phyloP scores from a whole-genome alignment of 108 stramenopile genomes.

The Cyclotella choctawhatcheeana region DNA sequence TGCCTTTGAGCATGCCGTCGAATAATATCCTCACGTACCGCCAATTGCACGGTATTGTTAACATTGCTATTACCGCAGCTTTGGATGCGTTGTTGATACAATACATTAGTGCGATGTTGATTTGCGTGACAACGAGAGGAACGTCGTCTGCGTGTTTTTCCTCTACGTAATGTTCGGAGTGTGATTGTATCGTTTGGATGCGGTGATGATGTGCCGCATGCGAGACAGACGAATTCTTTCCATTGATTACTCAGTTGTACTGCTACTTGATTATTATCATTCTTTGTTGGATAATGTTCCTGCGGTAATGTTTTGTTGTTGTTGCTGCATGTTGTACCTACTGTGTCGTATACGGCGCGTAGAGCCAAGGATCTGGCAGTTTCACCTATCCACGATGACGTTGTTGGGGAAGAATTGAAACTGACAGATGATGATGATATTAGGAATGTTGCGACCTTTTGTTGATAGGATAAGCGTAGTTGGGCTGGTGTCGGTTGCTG shows the following conservation, averaged over 20 bases:
- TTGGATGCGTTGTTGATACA: slow-evolving; percentile 23
- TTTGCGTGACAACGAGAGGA: slow-evolving; percentile 28
- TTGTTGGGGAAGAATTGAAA: background rate
- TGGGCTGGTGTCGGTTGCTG: background rate
- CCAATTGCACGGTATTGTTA: too few relatives aligned
- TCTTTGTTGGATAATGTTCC: too few relatives aligned
- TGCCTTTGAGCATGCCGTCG: background rate
- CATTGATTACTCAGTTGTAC: background rate
- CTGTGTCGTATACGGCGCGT: background rate
- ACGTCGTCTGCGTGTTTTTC: slow-evolving; percentile 34
- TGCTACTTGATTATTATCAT: background rate
- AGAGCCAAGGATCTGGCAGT: background rate
- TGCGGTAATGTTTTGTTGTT: too few relatives aligned
- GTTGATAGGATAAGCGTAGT: slow-evolving; percentile 14
- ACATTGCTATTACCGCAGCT: slow-evolving; percentile 5
- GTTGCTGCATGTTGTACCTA: background rate
- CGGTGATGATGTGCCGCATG: slow-evolving; percentile 32
- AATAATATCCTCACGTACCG: slow-evolving; percentile 10
- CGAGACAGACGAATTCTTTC: slow-evolving; percentile 33
- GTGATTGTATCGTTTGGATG: slow-evolving; percentile 15
- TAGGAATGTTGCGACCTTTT: background rate
- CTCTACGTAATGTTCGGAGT: slow-evolving; percentile 26
- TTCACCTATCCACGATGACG: background rate
- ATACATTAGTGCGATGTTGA: slow-evolving; percentile 19
- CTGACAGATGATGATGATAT: too few relatives aligned